Conservation (phyloP, 2,329 filamentous ascomycete species). For the Hirsutella rhossiliensis region DNA sequence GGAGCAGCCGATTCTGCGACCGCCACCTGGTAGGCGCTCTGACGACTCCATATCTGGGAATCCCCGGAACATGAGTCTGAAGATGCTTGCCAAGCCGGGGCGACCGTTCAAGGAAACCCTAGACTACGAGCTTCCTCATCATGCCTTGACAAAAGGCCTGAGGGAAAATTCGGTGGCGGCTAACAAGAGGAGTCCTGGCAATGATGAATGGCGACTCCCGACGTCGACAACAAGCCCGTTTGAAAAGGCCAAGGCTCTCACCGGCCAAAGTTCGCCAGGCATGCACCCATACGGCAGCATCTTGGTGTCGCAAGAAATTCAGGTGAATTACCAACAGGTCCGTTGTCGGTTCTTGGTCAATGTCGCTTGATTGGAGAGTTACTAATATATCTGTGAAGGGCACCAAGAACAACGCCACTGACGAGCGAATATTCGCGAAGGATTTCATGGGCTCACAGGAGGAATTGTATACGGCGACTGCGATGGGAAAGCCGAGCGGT, state of each 20-base stretch:
- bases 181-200: not conserved
- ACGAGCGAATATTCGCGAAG: too few relatives aligned
- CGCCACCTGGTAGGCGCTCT: not conserved
- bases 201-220: conserved; percentile 35
- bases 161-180: not conserved
- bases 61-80: not conserved
- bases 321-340: conserved; percentile 29
- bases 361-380: not conserved
- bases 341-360: not conserved
- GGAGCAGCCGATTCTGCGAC: not conserved
- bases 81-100: not conserved
- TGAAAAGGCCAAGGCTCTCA: not conserved
- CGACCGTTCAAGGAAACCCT: not conserved
- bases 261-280: conserved; percentile 6
- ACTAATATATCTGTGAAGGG: not conserved
- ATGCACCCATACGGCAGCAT: conserved; percentile 37
- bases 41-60: not conserved
- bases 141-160: not conserved
- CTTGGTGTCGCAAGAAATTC: conserved; percentile 50
- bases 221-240: not conserved
- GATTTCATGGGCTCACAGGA: not conserved
- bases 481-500: conserved; percentile 3
- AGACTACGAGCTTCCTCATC: not conserved
- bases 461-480: conserved; percentile 1
- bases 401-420: too few relatives aligned